Base-by-base conservation (phyloP, 2,329 filamentous ascomycete genomes). In the Xylariomycetidae sp. region DNA sequence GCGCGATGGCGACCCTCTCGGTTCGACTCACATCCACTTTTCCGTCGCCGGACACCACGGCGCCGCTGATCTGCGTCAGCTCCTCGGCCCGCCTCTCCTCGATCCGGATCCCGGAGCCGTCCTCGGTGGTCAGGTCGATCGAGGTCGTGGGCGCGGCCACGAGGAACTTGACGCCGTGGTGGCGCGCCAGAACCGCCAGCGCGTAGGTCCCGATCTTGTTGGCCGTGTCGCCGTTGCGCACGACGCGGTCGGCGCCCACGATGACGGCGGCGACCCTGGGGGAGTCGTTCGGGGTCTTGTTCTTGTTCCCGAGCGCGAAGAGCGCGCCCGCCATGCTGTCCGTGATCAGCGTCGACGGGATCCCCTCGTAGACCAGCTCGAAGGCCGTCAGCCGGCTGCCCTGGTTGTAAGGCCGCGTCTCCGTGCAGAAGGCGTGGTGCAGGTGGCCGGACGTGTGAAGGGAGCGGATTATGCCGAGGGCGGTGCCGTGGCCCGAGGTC, bases 161-260 rank as follows among this genome's bases (percentile, higher is more conserved):
- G 8, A 98, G 74, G 57, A 98, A 98, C 60, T 90, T 94, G 53
- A 97, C 74, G 13, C 86, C 85, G 52, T 98, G 92, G 53, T 89
- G 71, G 45, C 75, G 81, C 15, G 92, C 92, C 18, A 95, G 72
- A n/a, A 97, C 88, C 4, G 92, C 88, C 4, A 98, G 74, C 34
- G 82, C 76, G 58, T 98, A 97, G 1, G 92, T 98, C 32, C 92
- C 92, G 41, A 98, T 94, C 69, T 98, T 98, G 68, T 98, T 98
- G 36, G 92, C 92, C 1, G 92, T 97, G 63, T 98, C 92, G 18
- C 92, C 92, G 52, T 98, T 98, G 31, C 88, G 85, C 19, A 90
- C 92, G 11, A 98, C 92, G 36, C 92, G 80, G 59, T 98, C 92
- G 3, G 92, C 92, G 17, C 92, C 92, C 1, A 98, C 92, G 18